Base-by-base conservation (phyloP, 1,139 yeast species). In the Pichia norvegensis region DNA sequence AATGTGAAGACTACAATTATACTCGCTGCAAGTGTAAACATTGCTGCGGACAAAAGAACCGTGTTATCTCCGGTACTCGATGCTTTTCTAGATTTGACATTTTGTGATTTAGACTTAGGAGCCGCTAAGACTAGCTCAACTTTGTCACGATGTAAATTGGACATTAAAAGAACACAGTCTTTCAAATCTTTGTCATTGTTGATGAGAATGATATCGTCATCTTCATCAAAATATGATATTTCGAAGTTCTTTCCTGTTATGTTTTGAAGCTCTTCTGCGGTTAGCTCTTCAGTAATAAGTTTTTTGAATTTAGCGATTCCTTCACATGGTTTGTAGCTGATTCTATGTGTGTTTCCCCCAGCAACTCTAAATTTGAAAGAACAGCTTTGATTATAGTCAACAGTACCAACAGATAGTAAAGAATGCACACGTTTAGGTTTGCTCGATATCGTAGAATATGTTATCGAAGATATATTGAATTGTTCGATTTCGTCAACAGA, bases 351-450 rank as follows among this genome's bases (percentile, higher is more conserved):
- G 44, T 90, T 73, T 7, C 88, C 87, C 5, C 74, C 72, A 16
- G 95, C 90, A 0, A 92, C 76, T 62, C 74, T 81, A 68, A 87
- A 85, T 63, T 87, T 87, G 70, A 86, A 84, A 4, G 80, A 72
- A 55, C 76, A 81, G 6, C 76, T 63, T 8, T 55, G 55, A 29
- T 62, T 61, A 41, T 44, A 51, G 31, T 48, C 44, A 9, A 48
- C 37, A 14, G 35, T 29, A 4, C 29, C 37, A 22, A 48, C 27
- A 17, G 21, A 36, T 14, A 21, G 13, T 14, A 29, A 10, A 29
- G 19, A 20, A 11, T 27, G 36, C 36, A 22, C 37, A 11, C 25
- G 20, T 33, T 16, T 38, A n/a, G 36, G 29, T 29, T 27, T 22
- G 13, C 36, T 3, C 4, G 29, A 37, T 4, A 35, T 13, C 21